Percentiles rank a stretch among this genome's conserved stretches.
These are phyloP conservation scores for Coffea canephora DNA, from an alignment of 257 asterid genomes.

Conservation along the genomic window DNA sequence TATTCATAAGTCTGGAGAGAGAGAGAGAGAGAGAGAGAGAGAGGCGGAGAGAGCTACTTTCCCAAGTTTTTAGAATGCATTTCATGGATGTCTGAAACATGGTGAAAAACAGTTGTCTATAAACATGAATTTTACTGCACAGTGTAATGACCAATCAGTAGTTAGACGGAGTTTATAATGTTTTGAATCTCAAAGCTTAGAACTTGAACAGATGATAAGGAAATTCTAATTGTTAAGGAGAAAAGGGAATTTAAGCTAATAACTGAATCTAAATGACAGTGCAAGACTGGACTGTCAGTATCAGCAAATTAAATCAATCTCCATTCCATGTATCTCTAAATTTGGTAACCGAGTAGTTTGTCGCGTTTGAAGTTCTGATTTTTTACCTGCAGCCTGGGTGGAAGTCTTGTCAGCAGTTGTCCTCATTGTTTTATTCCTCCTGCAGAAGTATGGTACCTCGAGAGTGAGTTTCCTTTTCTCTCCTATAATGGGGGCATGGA, in stretches of 20 bases:
- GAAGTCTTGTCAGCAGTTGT: slow-evolving; percentile 39
- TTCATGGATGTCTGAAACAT: not conserved
- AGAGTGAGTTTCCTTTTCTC: slow-evolving; percentile 43
- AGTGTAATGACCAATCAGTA: not conserved
- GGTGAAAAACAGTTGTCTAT: not conserved
- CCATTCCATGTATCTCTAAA: not conserved
- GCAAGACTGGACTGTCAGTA: not conserved
- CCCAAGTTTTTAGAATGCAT: not conserved
- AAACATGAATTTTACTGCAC: not conserved
- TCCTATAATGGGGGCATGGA: slow-evolving; percentile 41
- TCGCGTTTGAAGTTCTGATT: slow-evolving; percentile 11
- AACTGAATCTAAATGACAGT: not conserved
- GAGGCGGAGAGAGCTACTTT: not conserved
- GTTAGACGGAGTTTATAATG: too few relatives aligned
- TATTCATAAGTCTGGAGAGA: slow-evolving; percentile 2
- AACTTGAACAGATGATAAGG: not conserved
- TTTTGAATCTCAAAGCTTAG: not conserved
- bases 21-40: too few relatives aligned
- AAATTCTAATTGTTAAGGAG: not conserved
- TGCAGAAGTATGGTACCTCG: slow-evolving; percentile 47
- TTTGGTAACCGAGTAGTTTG: not conserved
- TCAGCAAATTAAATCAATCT: not conserved
- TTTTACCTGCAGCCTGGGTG: slow-evolving; percentile 36
- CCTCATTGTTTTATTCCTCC: slow-evolving; percentile 40
- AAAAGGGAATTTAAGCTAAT: not conserved